Percentiles rank a stretch among this genome's conserved stretches.
phyloP scores from a whole-genome alignment of 257 asterid genomes.

The Solanum etuberosum region DNA sequence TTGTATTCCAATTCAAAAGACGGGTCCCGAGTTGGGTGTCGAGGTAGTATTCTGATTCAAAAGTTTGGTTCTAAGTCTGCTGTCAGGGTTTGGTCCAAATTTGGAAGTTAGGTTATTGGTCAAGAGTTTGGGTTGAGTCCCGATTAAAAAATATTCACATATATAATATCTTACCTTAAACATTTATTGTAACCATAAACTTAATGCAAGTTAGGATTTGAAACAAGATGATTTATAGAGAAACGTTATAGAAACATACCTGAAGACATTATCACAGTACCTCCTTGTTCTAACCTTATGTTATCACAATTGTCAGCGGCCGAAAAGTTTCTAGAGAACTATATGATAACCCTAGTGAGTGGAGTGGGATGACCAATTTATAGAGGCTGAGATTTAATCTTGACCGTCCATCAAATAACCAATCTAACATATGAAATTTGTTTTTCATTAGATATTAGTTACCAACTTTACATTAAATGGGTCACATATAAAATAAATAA shows the following conservation, averaged over 20 bases:
- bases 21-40: not conserved
- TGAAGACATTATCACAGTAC: not conserved
- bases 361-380: not conserved
- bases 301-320: not conserved
- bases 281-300: not conserved
- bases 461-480: not conserved
- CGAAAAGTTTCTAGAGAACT: no score
- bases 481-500: not conserved
- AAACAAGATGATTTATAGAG: not conserved
- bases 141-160: not conserved
- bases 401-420: not conserved
- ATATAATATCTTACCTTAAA: not conserved
- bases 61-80: not conserved
- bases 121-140: not conserved
- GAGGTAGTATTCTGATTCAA: not conserved
- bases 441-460: not conserved
- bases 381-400: not conserved
- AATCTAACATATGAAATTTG: not conserved
- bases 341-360: not conserved
- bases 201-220: not conserved
- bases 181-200: no score
- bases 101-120: not conserved
- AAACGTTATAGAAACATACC: not conserved
- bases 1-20: not conserved
- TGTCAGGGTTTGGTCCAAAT: not conserved